phyloP scores from a whole-genome alignment of 768 basidiomycete species.

The Lactarius indigo region DNA sequence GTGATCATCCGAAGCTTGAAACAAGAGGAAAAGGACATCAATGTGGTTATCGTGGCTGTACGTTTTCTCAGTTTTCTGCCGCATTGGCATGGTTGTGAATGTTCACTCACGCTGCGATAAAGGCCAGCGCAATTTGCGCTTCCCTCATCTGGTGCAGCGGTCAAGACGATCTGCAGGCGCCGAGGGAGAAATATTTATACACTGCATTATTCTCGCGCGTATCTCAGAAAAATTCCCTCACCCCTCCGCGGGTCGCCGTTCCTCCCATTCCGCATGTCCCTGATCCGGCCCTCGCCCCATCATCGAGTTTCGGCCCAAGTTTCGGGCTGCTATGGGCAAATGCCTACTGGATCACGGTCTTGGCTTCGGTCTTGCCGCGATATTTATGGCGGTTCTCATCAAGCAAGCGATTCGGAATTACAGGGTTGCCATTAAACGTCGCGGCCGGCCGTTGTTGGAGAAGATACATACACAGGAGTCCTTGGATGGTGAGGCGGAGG shows the following conservation, averaged over 20 bases:
- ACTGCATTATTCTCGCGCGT: neutral
- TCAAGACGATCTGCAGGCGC: neutral
- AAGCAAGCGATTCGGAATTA: neutral
- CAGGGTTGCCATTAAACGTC: neutral
- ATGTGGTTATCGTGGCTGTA: slow-evolving; percentile 4
- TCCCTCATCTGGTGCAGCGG: neutral
- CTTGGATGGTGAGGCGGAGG: neutral
- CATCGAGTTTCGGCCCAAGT: too few species aligned
- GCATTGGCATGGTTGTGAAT: too few species aligned
- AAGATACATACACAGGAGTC: neutral
- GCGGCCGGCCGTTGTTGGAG: neutral
- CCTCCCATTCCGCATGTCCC: neutral
- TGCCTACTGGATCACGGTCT: neutral
- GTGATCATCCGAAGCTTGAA: neutral
- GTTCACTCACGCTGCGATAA: neutral
- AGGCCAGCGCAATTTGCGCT: neutral
- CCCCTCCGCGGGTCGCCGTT: neutral
- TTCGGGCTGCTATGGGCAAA: neutral
- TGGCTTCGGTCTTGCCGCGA: neutral
- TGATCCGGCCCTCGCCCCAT: neutral
- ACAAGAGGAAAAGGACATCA: neutral
- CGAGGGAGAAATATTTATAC: neutral
- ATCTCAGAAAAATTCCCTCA: neutral
- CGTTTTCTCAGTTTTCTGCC: neutral
- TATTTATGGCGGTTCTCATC: neutral